Base-by-base conservation (phyloP, 2,329 filamentous ascomycete genomes). In the Dactylellina sp. region DNA sequence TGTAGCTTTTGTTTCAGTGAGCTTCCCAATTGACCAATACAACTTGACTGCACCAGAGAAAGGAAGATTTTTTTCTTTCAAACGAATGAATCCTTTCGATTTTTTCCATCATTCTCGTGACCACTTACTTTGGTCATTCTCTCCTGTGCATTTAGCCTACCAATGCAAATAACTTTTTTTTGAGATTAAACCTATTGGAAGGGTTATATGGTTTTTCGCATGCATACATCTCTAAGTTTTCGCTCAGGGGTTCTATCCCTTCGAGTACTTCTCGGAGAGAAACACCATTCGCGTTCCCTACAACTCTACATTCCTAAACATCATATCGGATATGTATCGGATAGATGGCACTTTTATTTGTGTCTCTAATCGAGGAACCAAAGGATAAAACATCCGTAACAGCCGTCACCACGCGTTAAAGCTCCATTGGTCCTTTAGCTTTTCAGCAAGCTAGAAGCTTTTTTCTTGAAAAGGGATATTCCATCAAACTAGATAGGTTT, bases 341-440 rank as follows among this genome's bases (percentile, higher is more conserved):
- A 7, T 16, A 52, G 47, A 52, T 52, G 9, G 1, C 47, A 52
- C 24, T 14, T 1, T 35, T 16, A 11, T 12, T 18, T 16, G 12
- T 16, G 4, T 39, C 32, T 12, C 37, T 16, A 40, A 14, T 22
- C 16, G 12, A 24, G 32, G n/a, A n/a, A n/a, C n/a, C n/a, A 39
- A 6, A 40, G 7, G 22, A 35, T 35, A 35, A 7, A 12, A 20
- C 40, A 55, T 20, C 50, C 50, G n/a, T 39, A 55, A 39, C 20
- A 20, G 35, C 16, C 16, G n/a, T 9, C 28, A 59, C 68, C 68
- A 72, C 68, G 68, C 60, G 68, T 72, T 39, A 60, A 40, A 22
- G 46, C 53, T 72, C 35, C 32, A 72, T 65, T 72, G 68, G 68
- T 28, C 52, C 20, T 24, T 25, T 24, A 28, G n/a, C 39, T 28